Evolutionary conservation across 306 rosid species (phyloP).

Genomic region (Hippophae gyantsensis): DNA sequence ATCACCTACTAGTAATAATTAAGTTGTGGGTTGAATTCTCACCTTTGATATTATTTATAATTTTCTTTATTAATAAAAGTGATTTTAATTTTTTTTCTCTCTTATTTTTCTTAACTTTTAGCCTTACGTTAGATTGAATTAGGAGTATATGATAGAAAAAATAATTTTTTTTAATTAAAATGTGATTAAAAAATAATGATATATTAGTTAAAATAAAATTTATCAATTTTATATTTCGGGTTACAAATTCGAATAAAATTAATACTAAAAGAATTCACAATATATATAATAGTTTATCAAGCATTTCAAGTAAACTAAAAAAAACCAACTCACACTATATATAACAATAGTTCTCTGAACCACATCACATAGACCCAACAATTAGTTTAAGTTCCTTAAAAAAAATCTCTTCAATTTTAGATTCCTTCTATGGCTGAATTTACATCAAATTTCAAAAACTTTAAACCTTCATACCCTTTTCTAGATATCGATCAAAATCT

Average conservation of each 20-base stretch:
- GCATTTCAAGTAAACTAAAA: too few relatives aligned
- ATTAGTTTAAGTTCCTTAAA: neutral
- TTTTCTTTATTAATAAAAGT: too few relatives aligned
- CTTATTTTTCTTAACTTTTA: too few relatives aligned
- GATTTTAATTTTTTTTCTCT: too few relatives aligned
- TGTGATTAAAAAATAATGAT: neutral
- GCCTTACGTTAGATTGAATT: too few relatives aligned
- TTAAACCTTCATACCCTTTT: constrained; percentile 47
- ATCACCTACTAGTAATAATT: too few relatives aligned
- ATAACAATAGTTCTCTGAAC: neutral
- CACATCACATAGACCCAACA: constrained; percentile 35
- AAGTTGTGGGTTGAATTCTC: too few relatives aligned
- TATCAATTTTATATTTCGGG: too few relatives aligned
- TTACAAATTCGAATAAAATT: too few relatives aligned
- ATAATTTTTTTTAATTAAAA: neutral
- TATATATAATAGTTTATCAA: constrained; percentile 11
- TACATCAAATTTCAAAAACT: constrained; percentile 42
- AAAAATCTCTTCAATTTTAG: neutral
- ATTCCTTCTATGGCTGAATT: constrained; percentile 59
- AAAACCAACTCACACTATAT: too few relatives aligned
- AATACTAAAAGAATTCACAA: neutral
- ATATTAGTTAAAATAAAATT: neutral
- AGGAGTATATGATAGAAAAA: too few relatives aligned
- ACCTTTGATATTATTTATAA: too few relatives aligned
- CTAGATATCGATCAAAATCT: constrained; percentile 49